Conservation (phyloP, 1,284 basidiomycete genomes). For the Phellopilus nigrolimitatus region DNA sequence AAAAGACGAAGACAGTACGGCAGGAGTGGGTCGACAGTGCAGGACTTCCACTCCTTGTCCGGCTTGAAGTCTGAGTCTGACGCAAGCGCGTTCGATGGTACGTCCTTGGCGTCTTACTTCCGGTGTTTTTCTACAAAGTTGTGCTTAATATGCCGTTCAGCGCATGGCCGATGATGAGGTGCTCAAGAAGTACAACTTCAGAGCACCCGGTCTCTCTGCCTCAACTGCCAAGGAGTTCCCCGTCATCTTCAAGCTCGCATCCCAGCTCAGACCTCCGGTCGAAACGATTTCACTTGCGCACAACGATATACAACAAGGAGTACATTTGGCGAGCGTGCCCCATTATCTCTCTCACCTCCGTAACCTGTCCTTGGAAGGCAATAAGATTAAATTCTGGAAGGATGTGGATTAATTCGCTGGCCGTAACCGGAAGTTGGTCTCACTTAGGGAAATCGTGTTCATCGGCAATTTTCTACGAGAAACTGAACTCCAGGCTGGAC, state of each 20-base stretch:
- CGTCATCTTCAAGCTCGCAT: slow-evolving; percentile 83
- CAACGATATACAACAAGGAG: slow-evolving; percentile 46
- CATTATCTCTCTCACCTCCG: slow-evolving; percentile 69
- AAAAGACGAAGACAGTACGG: too few species aligned
- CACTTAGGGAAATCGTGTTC: slow-evolving; percentile 74
- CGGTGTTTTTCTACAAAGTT: too few species aligned
- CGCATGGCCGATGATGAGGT: slow-evolving; percentile 68
- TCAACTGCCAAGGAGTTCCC: slow-evolving; percentile 61
- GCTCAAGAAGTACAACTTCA: slow-evolving; percentile 60
- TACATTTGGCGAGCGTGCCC: slow-evolving; percentile 50
- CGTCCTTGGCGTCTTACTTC: too few species aligned
- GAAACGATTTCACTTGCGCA: slow-evolving; percentile 72
- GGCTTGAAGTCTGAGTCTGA: too few species aligned
- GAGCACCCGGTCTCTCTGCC: slow-evolving; percentile 60
- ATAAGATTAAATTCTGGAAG: slow-evolving; percentile 58
- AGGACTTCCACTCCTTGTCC: too few species aligned
- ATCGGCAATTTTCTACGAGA: slow-evolving; percentile 77
- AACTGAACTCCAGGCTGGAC: slow-evolving; percentile 50
- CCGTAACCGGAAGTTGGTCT: slow-evolving; percentile 48
- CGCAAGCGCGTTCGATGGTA: too few species aligned
- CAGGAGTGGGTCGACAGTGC: too few species aligned
- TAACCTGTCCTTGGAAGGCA: slow-evolving; percentile 80
- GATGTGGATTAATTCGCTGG: slow-evolving; percentile 63
- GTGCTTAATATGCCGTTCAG: slow-evolving; percentile 26
- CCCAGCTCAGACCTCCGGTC: slow-evolving; percentile 73